These are phyloP conservation scores for Chytridium lagenaria DNA, from an alignment of 371 early-diverging fungal genomes.

Conservation along the genomic window DNA sequence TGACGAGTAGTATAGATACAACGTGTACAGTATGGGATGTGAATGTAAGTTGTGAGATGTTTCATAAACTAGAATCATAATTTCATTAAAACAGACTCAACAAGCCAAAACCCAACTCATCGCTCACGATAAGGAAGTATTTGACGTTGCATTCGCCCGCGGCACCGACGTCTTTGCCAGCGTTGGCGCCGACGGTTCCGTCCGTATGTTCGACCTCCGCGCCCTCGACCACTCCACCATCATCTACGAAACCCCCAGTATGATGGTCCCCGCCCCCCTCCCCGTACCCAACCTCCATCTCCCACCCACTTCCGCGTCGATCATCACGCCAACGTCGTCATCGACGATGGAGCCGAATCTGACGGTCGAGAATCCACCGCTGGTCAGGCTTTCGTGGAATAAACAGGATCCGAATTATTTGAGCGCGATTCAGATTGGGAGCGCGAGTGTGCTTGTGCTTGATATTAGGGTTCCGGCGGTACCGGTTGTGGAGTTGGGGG, in stretches of 20 bases:
- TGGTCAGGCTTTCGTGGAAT: conserved; percentile 89
- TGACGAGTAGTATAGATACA: conserved; percentile 94
- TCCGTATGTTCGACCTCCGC: conserved; percentile 96
- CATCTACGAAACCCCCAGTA: conserved; percentile 85
- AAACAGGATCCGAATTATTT: conserved; percentile 85
- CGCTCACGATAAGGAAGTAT: conserved; percentile 97
- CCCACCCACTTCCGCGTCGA: conserved; percentile 83
- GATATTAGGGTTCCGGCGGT: conserved; percentile 92
- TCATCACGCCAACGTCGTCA: conserved; percentile 63
- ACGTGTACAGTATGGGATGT: conserved; percentile 98
- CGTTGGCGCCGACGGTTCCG: conserved; percentile 95
- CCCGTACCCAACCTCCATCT: conserved; percentile 3
- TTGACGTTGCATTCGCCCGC: conserved; percentile 91
- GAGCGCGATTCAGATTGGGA: conserved; percentile 89
- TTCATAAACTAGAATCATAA: neutral
- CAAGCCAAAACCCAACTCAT: conserved; percentile 97
- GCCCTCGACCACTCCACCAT: conserved; percentile 84
- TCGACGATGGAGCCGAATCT: neutral
- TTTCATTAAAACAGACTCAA: conserved; percentile 69
- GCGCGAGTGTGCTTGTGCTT: conserved; percentile 76
- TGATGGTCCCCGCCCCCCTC: conserved; percentile 5
- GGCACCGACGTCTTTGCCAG: conserved; percentile 93
- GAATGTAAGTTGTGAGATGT: conserved; percentile 52
- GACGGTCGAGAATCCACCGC: conserved; percentile 48
- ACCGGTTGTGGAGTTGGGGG: conserved; percentile 81